phyloP scores from a whole-genome alignment of 2,329 filamentous ascomycete genomes.

The Monilinia laxa region DNA sequence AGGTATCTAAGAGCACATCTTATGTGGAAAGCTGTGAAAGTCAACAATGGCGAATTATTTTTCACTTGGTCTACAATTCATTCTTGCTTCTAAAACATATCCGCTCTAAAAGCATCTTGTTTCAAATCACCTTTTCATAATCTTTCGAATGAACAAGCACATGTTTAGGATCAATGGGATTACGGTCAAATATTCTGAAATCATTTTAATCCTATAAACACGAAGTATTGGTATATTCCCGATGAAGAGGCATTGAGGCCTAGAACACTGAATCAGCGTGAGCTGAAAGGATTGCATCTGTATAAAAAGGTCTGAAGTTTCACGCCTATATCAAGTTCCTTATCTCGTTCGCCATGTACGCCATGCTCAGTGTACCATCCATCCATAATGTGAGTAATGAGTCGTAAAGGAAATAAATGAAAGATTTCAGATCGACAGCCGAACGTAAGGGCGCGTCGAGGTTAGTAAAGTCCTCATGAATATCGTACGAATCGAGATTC shows the following conservation, averaged over 20 bases:
- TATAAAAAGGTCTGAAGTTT: background rate
- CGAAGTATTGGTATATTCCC: slow-evolving; percentile 12
- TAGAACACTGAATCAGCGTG: background rate
- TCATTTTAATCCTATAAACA: slow-evolving; percentile 8
- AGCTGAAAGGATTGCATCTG: background rate
- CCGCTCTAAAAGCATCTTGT: background rate
- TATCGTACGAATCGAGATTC: background rate
- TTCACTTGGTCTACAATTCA: too few relatives aligned
- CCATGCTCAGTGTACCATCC: slow-evolving; percentile 28
- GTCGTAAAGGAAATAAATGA: slow-evolving; percentile 8
- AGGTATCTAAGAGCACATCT: background rate
- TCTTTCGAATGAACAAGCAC: background rate
- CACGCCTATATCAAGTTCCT: slow-evolving; percentile 4
- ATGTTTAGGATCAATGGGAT: background rate
- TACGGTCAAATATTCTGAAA: background rate
- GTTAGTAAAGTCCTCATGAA: background rate
- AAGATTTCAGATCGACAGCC: background rate
- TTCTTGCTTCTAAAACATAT: background rate
- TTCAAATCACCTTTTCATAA: background rate
- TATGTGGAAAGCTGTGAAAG: background rate
- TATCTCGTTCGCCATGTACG: slow-evolving; percentile 24
- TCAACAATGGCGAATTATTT: background rate
- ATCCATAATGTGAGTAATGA: background rate
- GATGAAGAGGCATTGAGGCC: background rate
- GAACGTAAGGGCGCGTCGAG: background rate